A percentile compares a stretch with the other conserved stretches of the same genome.
Evolutionary conservation across 2,329 filamentous ascomycete genomes (phyloP).

Genomic region (Thielaviopsis ethacetica): DNA sequence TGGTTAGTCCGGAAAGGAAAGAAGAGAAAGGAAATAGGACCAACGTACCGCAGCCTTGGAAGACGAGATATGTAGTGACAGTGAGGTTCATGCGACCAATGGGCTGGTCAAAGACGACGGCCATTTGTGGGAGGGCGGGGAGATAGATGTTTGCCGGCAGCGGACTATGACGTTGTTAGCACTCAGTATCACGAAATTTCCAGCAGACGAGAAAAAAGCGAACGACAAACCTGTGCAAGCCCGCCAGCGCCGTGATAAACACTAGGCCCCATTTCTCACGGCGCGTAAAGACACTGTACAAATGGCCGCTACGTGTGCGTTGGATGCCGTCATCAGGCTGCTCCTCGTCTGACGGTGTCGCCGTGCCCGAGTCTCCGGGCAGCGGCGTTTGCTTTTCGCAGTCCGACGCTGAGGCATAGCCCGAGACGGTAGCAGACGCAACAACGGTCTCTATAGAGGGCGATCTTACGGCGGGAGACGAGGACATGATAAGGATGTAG

Average conservation of each 20-base stretch:
- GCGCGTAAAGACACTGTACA: conserved; percentile 16
- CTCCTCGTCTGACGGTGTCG: background rate
- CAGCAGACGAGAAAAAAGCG: background rate
- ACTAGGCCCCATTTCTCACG: conserved; percentile 17
- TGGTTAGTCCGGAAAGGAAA: background rate
- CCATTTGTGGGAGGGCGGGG: conserved; percentile 18
- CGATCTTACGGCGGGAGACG: no score
- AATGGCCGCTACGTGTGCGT: background rate
- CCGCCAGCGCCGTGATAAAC: conserved; percentile 16
- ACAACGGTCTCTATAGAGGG: no score
- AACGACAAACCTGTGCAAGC: conserved; percentile 14
- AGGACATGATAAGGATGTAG: no score
- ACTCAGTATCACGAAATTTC: background rate
- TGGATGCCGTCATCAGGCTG: background rate
- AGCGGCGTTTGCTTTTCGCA: background rate
- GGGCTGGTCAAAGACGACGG: conserved; percentile 17
- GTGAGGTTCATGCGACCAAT: conserved; percentile 19
- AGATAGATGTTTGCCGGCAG: conserved; percentile 22
- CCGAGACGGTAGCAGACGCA: no score
- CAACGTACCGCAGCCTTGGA: conserved; percentile 17
- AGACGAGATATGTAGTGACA: conserved; percentile 19
- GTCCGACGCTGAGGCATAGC: background rate
- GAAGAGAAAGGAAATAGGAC: background rate
- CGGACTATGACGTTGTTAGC: conserved; percentile 14
- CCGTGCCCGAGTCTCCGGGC: background rate